Percentiles rank a stretch among this genome's conserved stretches.
Conservation (phyloP, 192 early-diverging fungal genomes). For the Oehlia diaphana region DNA sequence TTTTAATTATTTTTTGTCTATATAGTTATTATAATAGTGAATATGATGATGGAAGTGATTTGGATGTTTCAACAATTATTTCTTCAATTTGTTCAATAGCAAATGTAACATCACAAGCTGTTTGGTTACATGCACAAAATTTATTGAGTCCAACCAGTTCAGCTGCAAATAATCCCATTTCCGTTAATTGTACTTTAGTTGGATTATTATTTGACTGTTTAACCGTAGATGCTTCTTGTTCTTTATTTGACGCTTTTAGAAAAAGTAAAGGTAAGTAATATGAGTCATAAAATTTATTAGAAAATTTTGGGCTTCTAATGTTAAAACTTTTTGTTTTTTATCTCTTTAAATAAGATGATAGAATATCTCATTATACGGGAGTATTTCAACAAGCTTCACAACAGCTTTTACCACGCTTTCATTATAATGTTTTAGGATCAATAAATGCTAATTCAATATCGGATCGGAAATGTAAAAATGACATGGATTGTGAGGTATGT, state of each 20-base stretch:
- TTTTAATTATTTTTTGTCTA: background rate
- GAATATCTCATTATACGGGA: constrained; percentile 49
- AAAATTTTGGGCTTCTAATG: too few relatives aligned
- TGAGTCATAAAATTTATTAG: too few relatives aligned
- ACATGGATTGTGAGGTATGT: constrained; percentile 25
- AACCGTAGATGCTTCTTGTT: constrained; percentile 66
- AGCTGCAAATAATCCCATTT: constrained; percentile 46
- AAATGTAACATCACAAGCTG: constrained; percentile 54
- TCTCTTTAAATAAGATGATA: background rate
- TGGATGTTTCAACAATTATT: constrained; percentile 29
- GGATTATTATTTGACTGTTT: constrained; percentile 59
- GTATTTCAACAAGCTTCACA: constrained; percentile 42
- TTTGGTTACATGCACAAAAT: constrained; percentile 55
- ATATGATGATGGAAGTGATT: constrained; percentile 52
- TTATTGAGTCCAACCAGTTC: constrained; percentile 34
- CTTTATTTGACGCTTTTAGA: constrained; percentile 46
- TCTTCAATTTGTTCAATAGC: constrained; percentile 61
- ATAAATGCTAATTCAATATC: constrained; percentile 35
- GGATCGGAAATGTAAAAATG: background rate
- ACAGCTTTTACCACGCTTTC: constrained; percentile 45
- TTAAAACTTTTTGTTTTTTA: too few relatives aligned
- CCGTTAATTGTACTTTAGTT: constrained; percentile 58
- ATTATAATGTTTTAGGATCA: constrained; percentile 46
- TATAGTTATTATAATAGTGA: constrained; percentile 62
- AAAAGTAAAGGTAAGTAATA: constrained; percentile 37